These are phyloP conservation scores for Macrolepiota dolichaula DNA, from an alignment of 768 basidiomycete genomes.

Conservation along the genomic window DNA sequence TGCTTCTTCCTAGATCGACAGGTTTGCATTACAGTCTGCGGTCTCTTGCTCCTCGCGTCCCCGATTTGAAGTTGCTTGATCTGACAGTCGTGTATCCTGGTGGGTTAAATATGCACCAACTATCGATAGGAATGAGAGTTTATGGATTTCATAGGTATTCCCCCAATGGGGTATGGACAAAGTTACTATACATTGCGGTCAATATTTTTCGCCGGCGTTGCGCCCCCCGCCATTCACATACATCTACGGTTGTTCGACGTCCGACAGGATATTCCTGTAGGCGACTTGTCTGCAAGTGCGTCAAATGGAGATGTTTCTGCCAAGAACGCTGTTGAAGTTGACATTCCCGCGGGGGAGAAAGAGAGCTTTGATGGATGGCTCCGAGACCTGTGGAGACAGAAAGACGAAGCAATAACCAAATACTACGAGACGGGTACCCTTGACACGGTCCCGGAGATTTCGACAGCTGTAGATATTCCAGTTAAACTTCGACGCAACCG, in stretches of 20 bases:
- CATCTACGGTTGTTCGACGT: constrained; percentile 83
- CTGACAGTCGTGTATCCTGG: constrained; percentile 92
- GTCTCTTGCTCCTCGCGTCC: constrained; percentile 74
- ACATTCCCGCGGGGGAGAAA: constrained; percentile 58
- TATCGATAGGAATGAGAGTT: constrained; percentile 8
- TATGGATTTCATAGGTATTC: constrained; percentile 52
- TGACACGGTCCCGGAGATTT: constrained; percentile 20
- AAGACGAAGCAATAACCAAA: constrained; percentile 73
- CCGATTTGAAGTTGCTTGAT: constrained; percentile 80
- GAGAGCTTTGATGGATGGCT: constrained; percentile 81
- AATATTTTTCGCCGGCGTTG: constrained; percentile 75
- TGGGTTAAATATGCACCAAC: constrained; percentile 23
- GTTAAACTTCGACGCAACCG: constrained; percentile 47
- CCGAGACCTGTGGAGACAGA: constrained; percentile 74
- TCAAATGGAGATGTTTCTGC: constrained; percentile 26
- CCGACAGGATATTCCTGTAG: constrained; percentile 63
- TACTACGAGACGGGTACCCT: constrained; percentile 58
- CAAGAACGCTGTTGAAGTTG: constrained; percentile 35
- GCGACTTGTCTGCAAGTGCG: constrained; percentile 43
- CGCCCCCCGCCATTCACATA: constrained; percentile 85
- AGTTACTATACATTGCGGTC: constrained; percentile 87
- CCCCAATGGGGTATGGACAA: constrained; percentile 79
- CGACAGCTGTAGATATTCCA: constrained; percentile 48
- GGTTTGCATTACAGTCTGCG: constrained; percentile 85
- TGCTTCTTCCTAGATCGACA: constrained; percentile 89